Conservation (phyloP, 75 land plant species). For the Cryptomeria japonica region DNA sequence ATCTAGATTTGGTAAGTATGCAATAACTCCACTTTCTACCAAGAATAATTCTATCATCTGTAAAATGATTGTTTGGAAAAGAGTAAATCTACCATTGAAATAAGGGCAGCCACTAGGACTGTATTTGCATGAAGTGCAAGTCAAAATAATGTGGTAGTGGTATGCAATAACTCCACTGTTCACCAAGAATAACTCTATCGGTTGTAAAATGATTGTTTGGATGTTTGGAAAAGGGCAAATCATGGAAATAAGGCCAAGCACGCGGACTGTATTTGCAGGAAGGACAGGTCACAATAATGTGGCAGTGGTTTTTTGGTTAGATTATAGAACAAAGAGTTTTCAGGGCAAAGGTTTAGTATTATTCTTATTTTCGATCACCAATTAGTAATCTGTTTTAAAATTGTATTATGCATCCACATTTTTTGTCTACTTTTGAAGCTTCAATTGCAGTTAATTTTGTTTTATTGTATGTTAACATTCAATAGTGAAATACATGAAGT, state of each 20-base stretch:
- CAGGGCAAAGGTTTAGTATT: not conserved
- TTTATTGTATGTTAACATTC: not conserved
- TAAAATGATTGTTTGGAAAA: too few relatives aligned
- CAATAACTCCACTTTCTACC: not conserved
- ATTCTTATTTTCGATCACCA: not conserved
- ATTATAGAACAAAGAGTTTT: not conserved
- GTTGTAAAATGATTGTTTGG: conserved; percentile 2
- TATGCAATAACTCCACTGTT: too few relatives aligned
- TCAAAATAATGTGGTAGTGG: too few relatives aligned
- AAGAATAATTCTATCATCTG: not conserved
- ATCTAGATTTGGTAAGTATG: too few relatives aligned
- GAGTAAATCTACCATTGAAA: too few relatives aligned
- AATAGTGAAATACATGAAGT: not conserved
- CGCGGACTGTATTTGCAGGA: not conserved
- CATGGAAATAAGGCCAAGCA: not conserved
- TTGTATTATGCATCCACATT: not conserved
- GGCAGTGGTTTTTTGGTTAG: not conserved
- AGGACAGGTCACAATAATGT: not conserved
- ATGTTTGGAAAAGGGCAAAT: not conserved
- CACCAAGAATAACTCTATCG: not conserved
- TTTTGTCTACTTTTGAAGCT: not conserved
- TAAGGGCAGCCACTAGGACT: too few relatives aligned
- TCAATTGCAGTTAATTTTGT: not conserved
- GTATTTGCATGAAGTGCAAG: too few relatives aligned
- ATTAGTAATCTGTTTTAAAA: not conserved